Evolutionary conservation across 176 grass and related monocot genomes (phyloP).

Genomic region (Avena atlantica): DNA sequence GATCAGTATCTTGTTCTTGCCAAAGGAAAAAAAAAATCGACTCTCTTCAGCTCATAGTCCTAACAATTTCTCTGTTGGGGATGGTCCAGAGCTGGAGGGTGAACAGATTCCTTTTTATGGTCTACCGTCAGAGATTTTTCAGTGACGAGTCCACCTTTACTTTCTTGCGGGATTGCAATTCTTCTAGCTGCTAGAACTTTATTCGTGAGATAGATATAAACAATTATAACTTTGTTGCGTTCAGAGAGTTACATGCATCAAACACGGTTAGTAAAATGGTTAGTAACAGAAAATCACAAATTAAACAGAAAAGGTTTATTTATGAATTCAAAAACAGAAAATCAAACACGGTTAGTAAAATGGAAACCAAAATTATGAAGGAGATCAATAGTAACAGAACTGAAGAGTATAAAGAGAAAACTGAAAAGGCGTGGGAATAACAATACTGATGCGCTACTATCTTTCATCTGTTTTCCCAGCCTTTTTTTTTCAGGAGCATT

Average conservation of each 20-base stretch:
- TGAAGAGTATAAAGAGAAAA: not conserved
- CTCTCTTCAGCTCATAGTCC: not conserved
- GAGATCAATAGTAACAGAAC: not conserved
- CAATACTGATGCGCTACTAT: not conserved
- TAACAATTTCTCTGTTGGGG: not conserved
- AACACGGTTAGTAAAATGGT: not conserved
- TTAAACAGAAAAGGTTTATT: too few species aligned
- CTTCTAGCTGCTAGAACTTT: not conserved
- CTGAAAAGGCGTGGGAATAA: not conserved
- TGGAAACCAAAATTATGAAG: slow-evolving; percentile 14
- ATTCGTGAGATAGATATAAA: not conserved
- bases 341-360: not conserved
- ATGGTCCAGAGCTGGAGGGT: not conserved
- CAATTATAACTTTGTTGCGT: not conserved
- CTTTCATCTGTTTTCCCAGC: not conserved
- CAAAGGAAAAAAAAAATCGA: not conserved
- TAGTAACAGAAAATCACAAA: too few species aligned
- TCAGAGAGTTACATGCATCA: not conserved
- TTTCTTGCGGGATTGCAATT: slow-evolving; percentile 1
- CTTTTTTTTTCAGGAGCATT: slow-evolving; percentile 1
- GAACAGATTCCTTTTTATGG: not conserved
- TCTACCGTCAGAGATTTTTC: not conserved
- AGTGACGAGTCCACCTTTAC: slow-evolving; percentile 24
- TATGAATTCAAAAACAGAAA: too few species aligned
- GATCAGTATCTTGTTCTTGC: not conserved